phyloP scores from a whole-genome alignment of 257 asterid species.

The Fraxinus excelsior region DNA sequence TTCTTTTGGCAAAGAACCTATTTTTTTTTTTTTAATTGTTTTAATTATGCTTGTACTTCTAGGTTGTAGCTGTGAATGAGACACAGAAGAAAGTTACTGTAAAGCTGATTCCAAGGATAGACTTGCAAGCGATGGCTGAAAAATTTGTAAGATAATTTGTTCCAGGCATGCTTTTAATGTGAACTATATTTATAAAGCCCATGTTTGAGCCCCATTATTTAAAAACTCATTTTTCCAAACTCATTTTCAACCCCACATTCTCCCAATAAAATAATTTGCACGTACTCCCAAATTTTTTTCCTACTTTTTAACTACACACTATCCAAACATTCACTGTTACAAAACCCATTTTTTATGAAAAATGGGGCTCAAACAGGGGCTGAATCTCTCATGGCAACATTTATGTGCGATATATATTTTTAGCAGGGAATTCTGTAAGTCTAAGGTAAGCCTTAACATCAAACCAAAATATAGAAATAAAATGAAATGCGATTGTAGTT shows the following conservation, averaged over 20 bases:
- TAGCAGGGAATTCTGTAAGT: not conserved
- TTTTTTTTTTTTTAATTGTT: constrained; percentile 23
- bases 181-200: not conserved
- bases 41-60: constrained; percentile 18
- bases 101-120: constrained; percentile 89
- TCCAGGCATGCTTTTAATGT: constrained; percentile 7
- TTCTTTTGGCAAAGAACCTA: not conserved
- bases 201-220: too few species aligned
- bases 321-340: too few species aligned
- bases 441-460: not conserved
- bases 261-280: too few species aligned
- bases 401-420: not conserved
- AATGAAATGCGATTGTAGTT: not conserved
- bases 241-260: too few species aligned
- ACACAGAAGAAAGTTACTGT: constrained; percentile 71
- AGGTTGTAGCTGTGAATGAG: constrained; percentile 78
- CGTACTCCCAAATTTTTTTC: too few species aligned
- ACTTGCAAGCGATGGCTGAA: constrained; percentile 86
- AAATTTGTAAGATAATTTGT: constrained; percentile 65
- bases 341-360: too few species aligned
- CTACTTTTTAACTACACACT: too few species aligned
- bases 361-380: too few species aligned
- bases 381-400: not conserved
- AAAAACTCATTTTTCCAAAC: too few species aligned
- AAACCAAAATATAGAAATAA: not conserved